phyloP scores from a whole-genome alignment of 441 rosid genomes.

The Raphanus hybrid region DNA sequence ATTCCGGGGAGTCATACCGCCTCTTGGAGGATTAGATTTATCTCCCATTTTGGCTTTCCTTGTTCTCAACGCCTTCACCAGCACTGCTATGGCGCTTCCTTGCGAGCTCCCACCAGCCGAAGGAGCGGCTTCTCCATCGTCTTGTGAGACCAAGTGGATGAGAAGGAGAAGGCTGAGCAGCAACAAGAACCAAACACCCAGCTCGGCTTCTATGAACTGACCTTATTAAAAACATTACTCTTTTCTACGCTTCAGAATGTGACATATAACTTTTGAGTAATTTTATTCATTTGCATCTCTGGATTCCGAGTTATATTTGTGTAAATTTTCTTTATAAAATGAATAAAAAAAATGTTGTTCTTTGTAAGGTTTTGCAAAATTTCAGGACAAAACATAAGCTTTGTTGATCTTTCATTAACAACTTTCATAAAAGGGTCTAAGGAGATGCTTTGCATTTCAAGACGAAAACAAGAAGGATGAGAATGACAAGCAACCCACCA shows the following conservation, averaged over 20 bases:
- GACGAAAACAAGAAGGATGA: slow-evolving; percentile 68
- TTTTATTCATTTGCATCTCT: slow-evolving; percentile 23
- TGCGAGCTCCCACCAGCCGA: slow-evolving; percentile 71
- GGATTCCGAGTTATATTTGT: slow-evolving; percentile 27
- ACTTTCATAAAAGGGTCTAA: slow-evolving; percentile 7
- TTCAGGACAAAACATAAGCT: slow-evolving; percentile 9
- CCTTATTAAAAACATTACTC: neutral
- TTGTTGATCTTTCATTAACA: neutral
- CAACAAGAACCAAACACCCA: slow-evolving; percentile 26
- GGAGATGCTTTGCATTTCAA: slow-evolving; percentile 57
- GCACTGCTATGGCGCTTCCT: slow-evolving; percentile 85
- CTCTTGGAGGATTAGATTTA: slow-evolving; percentile 88
- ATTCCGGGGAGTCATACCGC: slow-evolving; percentile 93
- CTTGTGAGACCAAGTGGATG: slow-evolving; percentile 75
- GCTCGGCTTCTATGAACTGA: slow-evolving; percentile 32
- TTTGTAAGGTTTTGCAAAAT: slow-evolving; percentile 15
- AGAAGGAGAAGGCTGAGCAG: slow-evolving; percentile 52
- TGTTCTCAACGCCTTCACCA: slow-evolving; percentile 78
- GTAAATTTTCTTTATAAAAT: slow-evolving; percentile 19
- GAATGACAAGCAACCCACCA: slow-evolving; percentile 66
- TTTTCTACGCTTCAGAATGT: slow-evolving; percentile 22
- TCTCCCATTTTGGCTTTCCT: slow-evolving; percentile 90
- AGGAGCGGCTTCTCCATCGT: slow-evolving; percentile 39
- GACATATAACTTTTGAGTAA: slow-evolving; percentile 20
- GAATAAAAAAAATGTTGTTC: slow-evolving; percentile 10